A percentile compares a stretch with the other conserved stretches of the same genome.
These are phyloP conservation scores for Leccinum disarticulatum DNA, from an alignment of 768 basidiomycete genomes.

Conservation along the genomic window DNA sequence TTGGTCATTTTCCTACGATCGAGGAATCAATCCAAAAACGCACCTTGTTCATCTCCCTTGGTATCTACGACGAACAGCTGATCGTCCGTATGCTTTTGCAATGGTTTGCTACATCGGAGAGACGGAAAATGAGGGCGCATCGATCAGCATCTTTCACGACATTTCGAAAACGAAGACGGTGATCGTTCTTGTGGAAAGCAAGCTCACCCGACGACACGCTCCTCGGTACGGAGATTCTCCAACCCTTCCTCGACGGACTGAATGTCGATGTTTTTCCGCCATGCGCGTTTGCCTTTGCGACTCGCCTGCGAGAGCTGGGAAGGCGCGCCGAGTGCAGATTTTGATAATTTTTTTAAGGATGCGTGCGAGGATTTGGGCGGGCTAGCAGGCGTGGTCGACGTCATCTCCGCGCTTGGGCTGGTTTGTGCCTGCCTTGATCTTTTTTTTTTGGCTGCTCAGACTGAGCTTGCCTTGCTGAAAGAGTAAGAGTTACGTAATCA, in stretches of 20 bases:
- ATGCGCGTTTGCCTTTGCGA: slow-evolving; percentile 88
- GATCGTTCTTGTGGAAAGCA: not conserved
- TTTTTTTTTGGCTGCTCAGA: not conserved
- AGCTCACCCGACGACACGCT: slow-evolving; percentile 72
- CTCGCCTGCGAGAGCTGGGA: slow-evolving; percentile 55
- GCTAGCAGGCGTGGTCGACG: not conserved
- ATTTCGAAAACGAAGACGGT: not conserved
- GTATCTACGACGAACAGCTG: slow-evolving; percentile 82
- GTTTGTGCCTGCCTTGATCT: not conserved
- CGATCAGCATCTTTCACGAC: not conserved
- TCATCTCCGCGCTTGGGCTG: slow-evolving; percentile 8
- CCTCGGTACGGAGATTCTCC: slow-evolving; percentile 78
- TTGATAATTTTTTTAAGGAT: slow-evolving; percentile 5
- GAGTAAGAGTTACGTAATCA: not conserved
- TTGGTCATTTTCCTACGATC: not conserved
- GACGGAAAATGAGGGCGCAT: not conserved
- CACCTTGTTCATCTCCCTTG: slow-evolving; percentile 74
- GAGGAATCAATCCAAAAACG: not conserved
- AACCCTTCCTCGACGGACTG: slow-evolving; percentile 73
- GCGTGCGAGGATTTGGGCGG: slow-evolving; percentile 6
- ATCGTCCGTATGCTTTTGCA: slow-evolving; percentile 67
- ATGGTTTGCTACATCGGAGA: not conserved
- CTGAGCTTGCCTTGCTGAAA: too few relatives aligned
- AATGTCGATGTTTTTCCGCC: slow-evolving; percentile 92
- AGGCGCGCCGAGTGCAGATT: slow-evolving; percentile 25